Evolutionary conservation across 768 basidiomycete genomes (phyloP), one percentile per base, ranked within the genome.

Genomic region (Dentipellis fragilis): DNA sequence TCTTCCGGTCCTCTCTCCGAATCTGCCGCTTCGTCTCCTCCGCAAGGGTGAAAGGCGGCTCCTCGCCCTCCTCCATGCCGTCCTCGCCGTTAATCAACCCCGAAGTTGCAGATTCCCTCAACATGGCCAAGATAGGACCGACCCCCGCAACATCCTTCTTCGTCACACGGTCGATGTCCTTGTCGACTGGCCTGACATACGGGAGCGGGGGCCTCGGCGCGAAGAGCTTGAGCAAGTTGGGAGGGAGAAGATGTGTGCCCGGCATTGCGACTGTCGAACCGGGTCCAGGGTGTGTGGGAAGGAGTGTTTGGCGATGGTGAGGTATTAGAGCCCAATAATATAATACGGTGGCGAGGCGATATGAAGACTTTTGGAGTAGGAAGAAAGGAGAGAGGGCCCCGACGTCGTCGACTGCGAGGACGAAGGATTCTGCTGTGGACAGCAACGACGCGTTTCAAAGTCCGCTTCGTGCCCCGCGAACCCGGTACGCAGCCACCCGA

Each of bases 191-290:
- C 9, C 92, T 85, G 34, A 84, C 65, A 67, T 93, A 98, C 0
- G 88, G 87, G 3, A 97, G 79, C 2, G 87, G 89, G 1, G 95
- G 92, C 7, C 96, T 84, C 4, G 96, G 93, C 0, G 92, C 87
- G 69, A 98, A 99, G 62, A 98, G 86, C 68, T 95, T 93, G 69
- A 98, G 84, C 52, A 99, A 81, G 71, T 97, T 96, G 3, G 93
- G 93, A 3, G 95, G 95, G 21, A 99, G 80, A 21, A 94, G 77
- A 72, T 94, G 90, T 3, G 91, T 93, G 49, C 87, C 88, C 10
- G 76, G 77, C 76, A 77, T 77, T 58, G 39, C 60, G 60, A 49
- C 17, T 17, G 16, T 35, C 19, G 48, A 16, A 23, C 40, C n/a
- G 50, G 12, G 50, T 49, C 50, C 29, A 45, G 23, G 57, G 50